phyloP scores from a whole-genome alignment of 257 asterid species.

The Lycium ferocissimum region DNA sequence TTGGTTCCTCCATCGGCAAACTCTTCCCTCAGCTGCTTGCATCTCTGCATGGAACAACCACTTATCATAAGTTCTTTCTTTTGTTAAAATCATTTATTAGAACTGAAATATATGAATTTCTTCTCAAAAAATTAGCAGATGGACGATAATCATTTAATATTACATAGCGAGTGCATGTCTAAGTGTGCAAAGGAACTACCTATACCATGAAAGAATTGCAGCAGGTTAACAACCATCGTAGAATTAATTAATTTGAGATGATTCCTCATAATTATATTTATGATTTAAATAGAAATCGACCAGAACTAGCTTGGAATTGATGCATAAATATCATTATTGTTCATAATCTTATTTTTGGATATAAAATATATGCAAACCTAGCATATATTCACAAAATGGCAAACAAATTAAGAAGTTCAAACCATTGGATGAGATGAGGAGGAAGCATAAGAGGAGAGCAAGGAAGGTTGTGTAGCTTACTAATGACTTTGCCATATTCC shows the following conservation, averaged over 20 bases:
- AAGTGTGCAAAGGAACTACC: background rate
- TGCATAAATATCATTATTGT: background rate
- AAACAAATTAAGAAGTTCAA: background rate
- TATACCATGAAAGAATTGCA: background rate
- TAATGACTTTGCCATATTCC: constrained; percentile 22
- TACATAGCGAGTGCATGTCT: too few relatives aligned
- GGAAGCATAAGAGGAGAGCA: constrained; percentile 31
- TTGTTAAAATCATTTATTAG: background rate
- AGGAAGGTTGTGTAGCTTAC: background rate
- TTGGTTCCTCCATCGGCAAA: background rate
- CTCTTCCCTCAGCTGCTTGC: background rate
- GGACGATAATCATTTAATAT: too few relatives aligned
- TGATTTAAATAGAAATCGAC: background rate
- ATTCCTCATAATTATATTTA: background rate
- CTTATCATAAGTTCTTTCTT: too few relatives aligned
- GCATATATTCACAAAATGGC: background rate
- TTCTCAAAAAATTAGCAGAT: background rate
- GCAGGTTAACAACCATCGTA: background rate
- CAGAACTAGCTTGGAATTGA: background rate
- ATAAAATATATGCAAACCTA: background rate
- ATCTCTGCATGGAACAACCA: background rate
- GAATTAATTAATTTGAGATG: background rate
- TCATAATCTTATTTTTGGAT: background rate
- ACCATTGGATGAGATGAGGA: constrained; percentile 1
- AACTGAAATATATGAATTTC: background rate